These are phyloP conservation scores for Gnetum montanum DNA, from an alignment of 75 land plant species.

Conservation along the genomic window DNA sequence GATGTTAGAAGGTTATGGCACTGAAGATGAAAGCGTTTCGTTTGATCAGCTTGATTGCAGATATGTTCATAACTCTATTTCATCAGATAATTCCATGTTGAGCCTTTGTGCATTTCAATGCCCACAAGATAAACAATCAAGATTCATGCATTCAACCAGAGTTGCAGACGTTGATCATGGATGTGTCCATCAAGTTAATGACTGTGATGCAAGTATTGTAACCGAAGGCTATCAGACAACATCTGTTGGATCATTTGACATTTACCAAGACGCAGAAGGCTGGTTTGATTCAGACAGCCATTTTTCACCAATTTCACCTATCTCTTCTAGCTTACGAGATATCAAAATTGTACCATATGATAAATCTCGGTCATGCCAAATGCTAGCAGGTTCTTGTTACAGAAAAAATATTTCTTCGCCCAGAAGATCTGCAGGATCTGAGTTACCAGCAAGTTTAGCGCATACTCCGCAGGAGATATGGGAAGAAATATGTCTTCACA, in stretches of 20 bases:
- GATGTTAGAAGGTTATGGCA: slow-evolving; percentile 5
- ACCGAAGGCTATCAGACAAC: slow-evolving; percentile 10
- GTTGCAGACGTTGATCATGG: slow-evolving; percentile 36
- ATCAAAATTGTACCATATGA: slow-evolving; percentile 2
- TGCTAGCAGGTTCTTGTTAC: neutral
- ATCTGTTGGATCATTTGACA: neutral
- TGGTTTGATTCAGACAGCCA: slow-evolving; percentile 22
- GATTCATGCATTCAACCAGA: slow-evolving; percentile 6
- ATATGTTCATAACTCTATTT: slow-evolving; percentile 8
- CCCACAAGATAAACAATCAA: neutral
- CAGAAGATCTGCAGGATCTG: slow-evolving; percentile 15
- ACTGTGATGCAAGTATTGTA: slow-evolving; percentile 16
- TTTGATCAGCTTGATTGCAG: slow-evolving; percentile 19
- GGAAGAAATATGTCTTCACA: slow-evolving; percentile 6
- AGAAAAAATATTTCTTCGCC: slow-evolving; percentile 20
- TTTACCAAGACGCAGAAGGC: slow-evolving; percentile 17
- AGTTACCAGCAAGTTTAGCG: slow-evolving; percentile 1
- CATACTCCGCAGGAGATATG: neutral
- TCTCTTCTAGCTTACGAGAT: slow-evolving; percentile 21
- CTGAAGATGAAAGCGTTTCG: slow-evolving; percentile 13
- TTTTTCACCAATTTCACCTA: slow-evolving; percentile 35
- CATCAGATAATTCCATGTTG: slow-evolving; percentile 25
- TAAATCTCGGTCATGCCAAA: neutral
- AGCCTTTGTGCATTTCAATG: slow-evolving; percentile 9
- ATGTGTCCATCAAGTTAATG: slow-evolving; percentile 24